Base-by-base conservation (phyloP, 139 green algal genomes). In the Chlorella ohadii region DNA sequence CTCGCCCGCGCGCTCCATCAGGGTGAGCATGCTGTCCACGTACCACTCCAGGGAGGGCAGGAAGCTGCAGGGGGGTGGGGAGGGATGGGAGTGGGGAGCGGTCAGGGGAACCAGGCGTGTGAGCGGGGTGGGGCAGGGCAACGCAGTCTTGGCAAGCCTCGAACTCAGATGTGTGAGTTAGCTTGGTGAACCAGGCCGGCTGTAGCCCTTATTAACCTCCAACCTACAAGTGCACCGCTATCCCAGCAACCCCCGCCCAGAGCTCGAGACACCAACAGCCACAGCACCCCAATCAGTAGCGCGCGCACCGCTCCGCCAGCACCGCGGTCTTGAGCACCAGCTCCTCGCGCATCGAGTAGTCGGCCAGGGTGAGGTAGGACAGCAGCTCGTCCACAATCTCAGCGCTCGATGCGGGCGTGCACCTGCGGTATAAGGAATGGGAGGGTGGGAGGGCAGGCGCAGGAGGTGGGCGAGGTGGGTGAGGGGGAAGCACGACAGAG, bases 271-370 rank as follows among this genome's bases (percentile, higher is more conserved):
- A 51, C 9, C 9, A 6, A 51, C 44, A 6, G 9, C 16, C 4
- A 19, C 15, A 70, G 15, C 64, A 36, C 19, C 64, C 9, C 20
- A 55, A 72, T 22, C 51, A 19, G 23, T 55, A 34, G 44, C 44
- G 7, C 44, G 44, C 63, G n/a, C 70, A 98, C 87, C 96, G 93
- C 90, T 99, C 97, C 11, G 97, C 96, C 75, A 99, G 89, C 59
- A 99, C 97, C 25, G 97, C 97, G 6, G 96, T 93, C 89, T 99
- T 99, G 34, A 99, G 92, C 65, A 98, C 94, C 79, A 99, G 90
- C 92, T 99, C 97, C 86, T 99, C 97, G 1, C 96, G 89, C 85
- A 99, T 95, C 15, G 79, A 83, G 79, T 97, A 98, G 87, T 99
- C 97, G 1, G 95, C 78, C n/a, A 55, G 33, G 7, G 72, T 34